phyloP scores from a whole-genome alignment of 768 basidiomycete genomes.

The Sarcodon sp. region DNA sequence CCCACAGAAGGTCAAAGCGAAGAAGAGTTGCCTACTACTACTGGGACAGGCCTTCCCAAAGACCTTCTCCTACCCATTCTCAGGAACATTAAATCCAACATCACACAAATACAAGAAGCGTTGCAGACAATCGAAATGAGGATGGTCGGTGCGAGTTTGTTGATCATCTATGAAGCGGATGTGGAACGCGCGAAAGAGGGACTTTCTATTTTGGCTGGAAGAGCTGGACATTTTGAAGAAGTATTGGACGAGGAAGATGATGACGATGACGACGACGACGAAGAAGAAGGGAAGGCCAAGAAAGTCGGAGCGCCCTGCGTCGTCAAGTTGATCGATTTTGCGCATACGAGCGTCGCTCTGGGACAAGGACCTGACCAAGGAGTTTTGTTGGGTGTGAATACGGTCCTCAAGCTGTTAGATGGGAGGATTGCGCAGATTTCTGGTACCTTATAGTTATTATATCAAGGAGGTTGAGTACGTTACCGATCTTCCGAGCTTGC shows the following conservation, averaged over 20 bases:
- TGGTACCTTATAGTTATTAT: too few relatives aligned
- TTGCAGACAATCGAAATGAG: constrained; percentile 50
- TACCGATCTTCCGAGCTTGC: too few relatives aligned
- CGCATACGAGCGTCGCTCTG: constrained; percentile 60
- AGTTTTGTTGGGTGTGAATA: constrained; percentile 62
- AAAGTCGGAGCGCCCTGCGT: constrained; percentile 35
- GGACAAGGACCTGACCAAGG: constrained; percentile 74
- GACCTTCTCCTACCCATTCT: constrained; percentile 46
- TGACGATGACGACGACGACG: constrained; percentile 9
- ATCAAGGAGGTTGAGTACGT: too few relatives aligned
- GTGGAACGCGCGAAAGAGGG: constrained; percentile 23
- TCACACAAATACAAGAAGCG: constrained; percentile 35
- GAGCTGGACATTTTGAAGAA: constrained; percentile 23
- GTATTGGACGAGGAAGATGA: constrained; percentile 21
- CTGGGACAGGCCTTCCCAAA: constrained; percentile 40
- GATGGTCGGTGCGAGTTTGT: constrained; percentile 71
- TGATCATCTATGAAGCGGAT: constrained; percentile 73
- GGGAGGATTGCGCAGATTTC: constrained; percentile 35
- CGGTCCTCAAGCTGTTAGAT: constrained; percentile 46
- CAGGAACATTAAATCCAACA: constrained; percentile 33
- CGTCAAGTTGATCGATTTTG: constrained; percentile 89
- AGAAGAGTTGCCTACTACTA: constrained; percentile 4
- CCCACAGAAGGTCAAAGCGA: constrained; percentile 5
- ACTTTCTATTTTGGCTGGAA: constrained; percentile 22
- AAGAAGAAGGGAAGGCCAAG: constrained; percentile 13